Conservation (phyloP, 768 basidiomycete species). For the Russula ochroleuca region DNA sequence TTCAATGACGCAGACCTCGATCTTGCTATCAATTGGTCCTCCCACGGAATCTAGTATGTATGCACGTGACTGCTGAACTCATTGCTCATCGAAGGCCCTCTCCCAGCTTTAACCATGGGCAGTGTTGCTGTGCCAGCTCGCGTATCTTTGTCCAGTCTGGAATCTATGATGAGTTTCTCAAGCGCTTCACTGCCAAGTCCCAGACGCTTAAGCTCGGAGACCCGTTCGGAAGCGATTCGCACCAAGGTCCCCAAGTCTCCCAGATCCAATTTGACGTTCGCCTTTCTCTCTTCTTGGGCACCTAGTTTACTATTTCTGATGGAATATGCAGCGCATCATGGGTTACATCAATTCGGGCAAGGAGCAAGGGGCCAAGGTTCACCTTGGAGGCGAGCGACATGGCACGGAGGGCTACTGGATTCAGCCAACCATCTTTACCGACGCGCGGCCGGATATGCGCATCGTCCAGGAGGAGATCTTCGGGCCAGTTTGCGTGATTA, state of each 20-base stretch:
- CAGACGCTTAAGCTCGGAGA: constrained; percentile 60
- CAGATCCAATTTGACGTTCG: constrained; percentile 67
- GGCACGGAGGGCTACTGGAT: constrained; percentile 60
- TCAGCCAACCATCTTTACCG: constrained; percentile 59
- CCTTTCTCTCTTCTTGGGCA: constrained; percentile 5
- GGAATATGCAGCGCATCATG: constrained; percentile 50
- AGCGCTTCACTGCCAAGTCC: constrained; percentile 51
- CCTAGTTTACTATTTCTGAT: not conserved
- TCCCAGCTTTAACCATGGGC: constrained; percentile 67
- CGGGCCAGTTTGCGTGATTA: constrained; percentile 65
- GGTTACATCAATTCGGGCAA: constrained; percentile 58
- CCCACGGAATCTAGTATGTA: constrained; percentile 55
- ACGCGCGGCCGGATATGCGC: constrained; percentile 51
- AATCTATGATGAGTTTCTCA: constrained; percentile 76
- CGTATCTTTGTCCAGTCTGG: constrained; percentile 76
- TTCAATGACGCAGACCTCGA: constrained; percentile 61
- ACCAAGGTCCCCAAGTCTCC: constrained; percentile 79
- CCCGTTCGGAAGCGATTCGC: constrained; percentile 55
- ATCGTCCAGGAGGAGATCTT: constrained; percentile 60
- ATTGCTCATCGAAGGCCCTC: not conserved
- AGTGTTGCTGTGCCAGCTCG: constrained; percentile 76
- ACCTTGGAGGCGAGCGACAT: constrained; percentile 49
- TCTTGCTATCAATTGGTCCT: constrained; percentile 53
- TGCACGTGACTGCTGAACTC: not conserved
- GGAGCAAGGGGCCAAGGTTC: constrained; percentile 54